Percentiles rank a stretch among this genome's conserved stretches.
Conservation (phyloP, 345 rosid genomes). For the Eucalyptus fibrosa region DNA sequence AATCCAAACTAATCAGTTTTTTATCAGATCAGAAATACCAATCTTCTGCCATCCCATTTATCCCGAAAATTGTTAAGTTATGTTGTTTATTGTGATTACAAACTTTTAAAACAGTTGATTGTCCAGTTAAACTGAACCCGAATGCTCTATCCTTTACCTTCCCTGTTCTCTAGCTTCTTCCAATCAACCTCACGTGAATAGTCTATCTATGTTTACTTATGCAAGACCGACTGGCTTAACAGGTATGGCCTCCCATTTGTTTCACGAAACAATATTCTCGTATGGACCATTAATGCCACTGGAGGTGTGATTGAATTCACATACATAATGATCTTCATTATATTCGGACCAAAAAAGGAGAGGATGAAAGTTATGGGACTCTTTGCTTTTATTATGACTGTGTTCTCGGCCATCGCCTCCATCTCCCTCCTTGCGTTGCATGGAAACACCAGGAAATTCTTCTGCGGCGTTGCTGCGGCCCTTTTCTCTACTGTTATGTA, state of each 20-base stretch:
- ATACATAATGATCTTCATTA: slow-evolving; percentile 13
- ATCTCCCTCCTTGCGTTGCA: slow-evolving; percentile 10
- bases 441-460: slow-evolving; percentile 17
- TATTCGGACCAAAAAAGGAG: slow-evolving; percentile 13
- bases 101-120: neutral
- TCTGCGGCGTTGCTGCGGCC: slow-evolving; percentile 20
- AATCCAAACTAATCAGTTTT: neutral
- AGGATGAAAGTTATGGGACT: slow-evolving; percentile 10
- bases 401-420: slow-evolving; percentile 2
- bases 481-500: slow-evolving; percentile 23
- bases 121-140: neutral
- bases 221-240: neutral
- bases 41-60: neutral
- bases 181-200: neutral
- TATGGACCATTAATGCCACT: slow-evolving; percentile 13
- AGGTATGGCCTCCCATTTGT: slow-evolving; percentile 36
- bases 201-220: neutral
- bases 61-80: neutral
- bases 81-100: neutral
- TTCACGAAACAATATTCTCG: slow-evolving; percentile 13
- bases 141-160: neutral
- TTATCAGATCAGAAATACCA: neutral
- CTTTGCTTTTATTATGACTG: neutral
- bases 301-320: slow-evolving; percentile 12
- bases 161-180: neutral